Evolutionary conservation across 129 eudicot species (phyloP), one percentile per base, ranked within the genome.

Genomic region (Solidago caesia): DNA sequence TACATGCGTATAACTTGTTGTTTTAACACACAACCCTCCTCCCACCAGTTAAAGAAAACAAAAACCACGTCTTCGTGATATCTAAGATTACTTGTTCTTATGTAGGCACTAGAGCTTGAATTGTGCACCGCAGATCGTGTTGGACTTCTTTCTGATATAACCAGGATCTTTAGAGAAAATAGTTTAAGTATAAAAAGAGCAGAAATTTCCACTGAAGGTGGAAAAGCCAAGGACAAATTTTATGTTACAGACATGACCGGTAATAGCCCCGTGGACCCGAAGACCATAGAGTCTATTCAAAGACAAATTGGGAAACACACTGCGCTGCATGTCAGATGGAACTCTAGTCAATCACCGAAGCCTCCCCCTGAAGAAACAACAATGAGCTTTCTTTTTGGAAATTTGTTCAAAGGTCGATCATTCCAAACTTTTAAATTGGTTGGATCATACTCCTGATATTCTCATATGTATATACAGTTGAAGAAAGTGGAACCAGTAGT

Each of bases 141-240:
- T 7, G 98, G 98, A 33, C 96, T 93, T 67, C 82, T 93, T 45
- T 90, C 98, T 4, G 98, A 93, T 67, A 90, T 93, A 72, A 93
- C 98, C n/a, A 85, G 98, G 76, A 65, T 90, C 58, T 90, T 93
- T 74, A 83, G 98, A 77, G 98, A 93, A 73, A 88, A 93, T 64
- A 83, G 97, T 67, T 74, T 93, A 68, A 82, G 88, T 67, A 88
- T 93, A 44, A 85, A 82, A 88, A 77, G 98, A 78, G 98, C 98
- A 13, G 96, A 90, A 81, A 90, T 93, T 14, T 86, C 96, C 71
- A 93, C 98, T 3, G 56, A 85, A 77, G 79, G 83, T 33, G 98
- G 97, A 65, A 86, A 79, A 82, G 98, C 87, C 8, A 82, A 79
- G 66, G 92, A 90, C 81, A 93, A 82, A 3, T 93, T 93, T 71